phyloP scores from a whole-genome alignment of 73 alveolate species.

The Symbiodinium pilosum region DNA sequence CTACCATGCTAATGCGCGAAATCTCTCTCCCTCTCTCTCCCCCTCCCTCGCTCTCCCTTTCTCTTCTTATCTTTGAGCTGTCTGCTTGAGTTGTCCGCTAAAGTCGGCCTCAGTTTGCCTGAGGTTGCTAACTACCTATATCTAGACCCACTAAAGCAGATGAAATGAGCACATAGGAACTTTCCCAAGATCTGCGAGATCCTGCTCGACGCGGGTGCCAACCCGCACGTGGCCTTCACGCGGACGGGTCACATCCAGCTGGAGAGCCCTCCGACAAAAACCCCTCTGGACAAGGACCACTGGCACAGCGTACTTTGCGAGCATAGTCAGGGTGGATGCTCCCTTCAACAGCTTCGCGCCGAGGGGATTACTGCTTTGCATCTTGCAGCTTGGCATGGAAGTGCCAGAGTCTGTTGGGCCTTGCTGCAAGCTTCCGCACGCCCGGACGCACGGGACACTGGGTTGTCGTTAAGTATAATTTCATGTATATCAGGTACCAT shows the following conservation, averaged over 20 bases:
- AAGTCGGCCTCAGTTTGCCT: no score
- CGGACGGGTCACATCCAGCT: not conserved
- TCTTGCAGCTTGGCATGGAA: constrained; percentile 75
- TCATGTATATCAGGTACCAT: no score
- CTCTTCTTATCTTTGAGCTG: no score
- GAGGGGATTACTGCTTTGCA: constrained; percentile 61
- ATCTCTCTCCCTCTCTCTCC: no score
- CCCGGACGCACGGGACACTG: not conserved
- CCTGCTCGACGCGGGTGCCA: constrained; percentile 41
- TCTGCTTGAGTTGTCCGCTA: no score
- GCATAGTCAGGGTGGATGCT: not conserved
- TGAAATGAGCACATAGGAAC: constrained; percentile 28
- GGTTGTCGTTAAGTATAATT: no score
- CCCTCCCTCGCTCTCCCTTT: no score
- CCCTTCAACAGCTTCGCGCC: not conserved
- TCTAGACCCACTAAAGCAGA: no score
- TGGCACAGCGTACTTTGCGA: not conserved
- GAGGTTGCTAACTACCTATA: no score
- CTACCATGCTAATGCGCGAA: no score
- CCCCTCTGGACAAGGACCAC: not conserved
- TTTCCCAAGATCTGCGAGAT: constrained; percentile 32
- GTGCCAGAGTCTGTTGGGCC: constrained; percentile 31
- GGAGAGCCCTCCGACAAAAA: not conserved
- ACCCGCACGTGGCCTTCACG: constrained; percentile 9
- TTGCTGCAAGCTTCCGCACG: not conserved